These are phyloP conservation scores for Croton setiger DNA, from an alignment of 441 rosid genomes.

Conservation along the genomic window DNA sequence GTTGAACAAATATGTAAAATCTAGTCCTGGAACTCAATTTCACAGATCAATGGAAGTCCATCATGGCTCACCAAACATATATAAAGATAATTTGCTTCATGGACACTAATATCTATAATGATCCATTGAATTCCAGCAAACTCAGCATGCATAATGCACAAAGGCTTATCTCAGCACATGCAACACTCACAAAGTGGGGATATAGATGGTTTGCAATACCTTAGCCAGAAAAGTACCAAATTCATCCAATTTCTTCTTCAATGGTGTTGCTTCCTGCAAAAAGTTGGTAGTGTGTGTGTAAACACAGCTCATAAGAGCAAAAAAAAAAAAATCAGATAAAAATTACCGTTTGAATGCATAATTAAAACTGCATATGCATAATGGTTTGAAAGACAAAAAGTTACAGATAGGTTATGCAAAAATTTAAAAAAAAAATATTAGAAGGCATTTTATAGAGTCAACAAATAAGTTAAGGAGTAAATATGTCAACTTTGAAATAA, in stretches of 20 bases:
- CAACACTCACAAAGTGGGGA: slow-evolving; percentile 1
- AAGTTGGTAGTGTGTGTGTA: slow-evolving; percentile 16
- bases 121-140: not conserved
- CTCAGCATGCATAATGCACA: not conserved
- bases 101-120: not conserved
- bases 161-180: not conserved
- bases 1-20: not conserved
- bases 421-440: not conserved
- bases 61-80: not conserved
- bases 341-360: slow-evolving; percentile 5
- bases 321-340: not conserved
- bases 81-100: not conserved
- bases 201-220: slow-evolving; percentile 41
- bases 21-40: not conserved
- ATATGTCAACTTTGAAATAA: not conserved
- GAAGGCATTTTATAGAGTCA: not conserved
- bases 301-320: not conserved
- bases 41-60: not conserved
- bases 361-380: not conserved
- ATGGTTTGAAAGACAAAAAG: not conserved
- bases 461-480: not conserved
- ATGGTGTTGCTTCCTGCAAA: slow-evolving; percentile 89
- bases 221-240: slow-evolving; percentile 98
- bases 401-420: not conserved
- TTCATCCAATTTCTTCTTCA: slow-evolving; percentile 97